Evolutionary conservation across 179 eudicot species (phyloP).

Genomic region (Vitellaria paradoxa): DNA sequence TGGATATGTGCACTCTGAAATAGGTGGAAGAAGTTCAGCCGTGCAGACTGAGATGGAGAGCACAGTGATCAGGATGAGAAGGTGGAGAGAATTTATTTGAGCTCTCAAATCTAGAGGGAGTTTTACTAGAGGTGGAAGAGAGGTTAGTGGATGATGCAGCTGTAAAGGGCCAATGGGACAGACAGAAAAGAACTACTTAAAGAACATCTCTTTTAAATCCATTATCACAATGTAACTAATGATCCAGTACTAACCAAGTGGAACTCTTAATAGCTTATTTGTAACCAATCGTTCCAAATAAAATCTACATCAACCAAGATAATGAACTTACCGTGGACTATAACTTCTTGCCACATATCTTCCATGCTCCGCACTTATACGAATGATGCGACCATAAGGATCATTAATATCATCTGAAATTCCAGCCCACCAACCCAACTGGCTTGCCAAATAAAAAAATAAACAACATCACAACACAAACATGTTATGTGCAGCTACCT

Average conservation of each 20-base stretch:
- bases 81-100: too few species aligned
- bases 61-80: too few species aligned
- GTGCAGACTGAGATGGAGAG: too few species aligned
- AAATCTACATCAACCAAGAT: background rate
- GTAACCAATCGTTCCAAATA: background rate
- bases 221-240: background rate
- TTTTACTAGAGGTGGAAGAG: background rate
- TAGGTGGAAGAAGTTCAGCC: too few species aligned
- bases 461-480: background rate
- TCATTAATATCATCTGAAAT: constrained; percentile 65
- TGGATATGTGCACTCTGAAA: too few species aligned
- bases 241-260: background rate
- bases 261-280: too few species aligned
- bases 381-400: constrained; percentile 88
- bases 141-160: background rate
- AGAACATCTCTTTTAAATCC: constrained; percentile 3
- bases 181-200: background rate
- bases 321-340: constrained; percentile 67
- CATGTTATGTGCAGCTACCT: background rate
- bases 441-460: constrained; percentile 16
- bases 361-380: constrained; percentile 95
- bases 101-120: too few species aligned
- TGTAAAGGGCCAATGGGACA: background rate
- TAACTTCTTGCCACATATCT: constrained; percentile 93
- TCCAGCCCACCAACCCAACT: constrained; percentile 99